Conservation (phyloP, 495 filamentous ascomycete genomes). For the Schizothecium vesticola region DNA sequence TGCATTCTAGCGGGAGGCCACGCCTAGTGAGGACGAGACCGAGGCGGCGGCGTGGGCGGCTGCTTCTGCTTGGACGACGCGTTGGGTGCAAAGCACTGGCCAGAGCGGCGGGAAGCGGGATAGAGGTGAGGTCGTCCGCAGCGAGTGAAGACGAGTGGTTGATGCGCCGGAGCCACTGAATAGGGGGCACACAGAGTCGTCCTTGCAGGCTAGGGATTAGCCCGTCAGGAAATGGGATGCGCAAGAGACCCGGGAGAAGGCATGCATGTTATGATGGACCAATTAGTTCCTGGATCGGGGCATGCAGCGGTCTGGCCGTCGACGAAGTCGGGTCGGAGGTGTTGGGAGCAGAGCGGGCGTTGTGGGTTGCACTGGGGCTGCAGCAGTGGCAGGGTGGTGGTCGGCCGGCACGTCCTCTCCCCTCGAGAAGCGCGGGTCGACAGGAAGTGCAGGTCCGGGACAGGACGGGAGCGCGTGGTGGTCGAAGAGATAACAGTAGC, state of each 20-base stretch:
- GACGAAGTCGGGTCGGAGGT: conserved; percentile 15
- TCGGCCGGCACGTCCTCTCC: conserved; percentile 17
- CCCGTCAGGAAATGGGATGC: conserved; percentile 23
- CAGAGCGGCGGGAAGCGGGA: conserved; percentile 25
- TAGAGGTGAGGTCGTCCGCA: conserved; percentile 19
- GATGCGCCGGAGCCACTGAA: conserved; percentile 19
- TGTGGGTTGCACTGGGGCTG: conserved; percentile 20
- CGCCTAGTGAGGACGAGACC: conserved; percentile 26
- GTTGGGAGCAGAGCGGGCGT: conserved; percentile 12
- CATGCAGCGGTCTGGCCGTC: conserved; percentile 27
- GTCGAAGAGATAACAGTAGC: conserved; percentile 9
- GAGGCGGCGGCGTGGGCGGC: conserved; percentile 20
- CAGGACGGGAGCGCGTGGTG: conserved; percentile 8
- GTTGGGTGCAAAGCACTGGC: conserved; percentile 15
- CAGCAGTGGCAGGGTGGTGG: conserved; percentile 24
- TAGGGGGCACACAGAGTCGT: conserved; percentile 15
- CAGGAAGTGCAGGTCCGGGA: conserved; percentile 8
- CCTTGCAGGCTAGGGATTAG: conserved; percentile 18
- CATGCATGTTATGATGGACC: conserved; percentile 30
- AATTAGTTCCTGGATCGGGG: conserved; percentile 27
- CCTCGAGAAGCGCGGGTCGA: conserved; percentile 17
- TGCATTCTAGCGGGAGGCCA: conserved; percentile 40
- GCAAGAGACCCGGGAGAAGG: conserved; percentile 21
- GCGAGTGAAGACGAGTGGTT: conserved; percentile 9
- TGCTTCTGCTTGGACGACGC: conserved; percentile 19